phyloP scores from a whole-genome alignment of 2,329 filamentous ascomycete species.

The Trichoderma gracile region DNA sequence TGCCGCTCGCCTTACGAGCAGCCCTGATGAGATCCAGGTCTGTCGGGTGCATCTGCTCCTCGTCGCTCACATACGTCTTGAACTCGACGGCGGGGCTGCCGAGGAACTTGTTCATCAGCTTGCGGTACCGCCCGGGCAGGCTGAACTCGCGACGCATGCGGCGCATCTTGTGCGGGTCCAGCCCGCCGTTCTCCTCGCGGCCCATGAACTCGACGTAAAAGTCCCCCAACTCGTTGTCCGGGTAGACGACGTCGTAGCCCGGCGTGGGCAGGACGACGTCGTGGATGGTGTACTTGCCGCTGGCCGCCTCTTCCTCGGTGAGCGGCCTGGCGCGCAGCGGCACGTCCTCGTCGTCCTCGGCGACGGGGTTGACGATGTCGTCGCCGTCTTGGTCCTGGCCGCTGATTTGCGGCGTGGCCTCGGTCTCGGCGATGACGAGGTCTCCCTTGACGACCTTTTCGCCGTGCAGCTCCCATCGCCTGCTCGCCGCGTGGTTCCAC shows the following conservation, averaged over 20 bases:
- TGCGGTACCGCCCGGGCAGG: conserved; percentile 84
- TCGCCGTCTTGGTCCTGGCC: conserved; percentile 63
- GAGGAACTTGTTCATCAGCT: conserved; percentile 72
- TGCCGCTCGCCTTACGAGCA: not conserved
- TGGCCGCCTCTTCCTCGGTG: conserved; percentile 73
- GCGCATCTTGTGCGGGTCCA: conserved; percentile 86
- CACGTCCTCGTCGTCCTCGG: conserved; percentile 45
- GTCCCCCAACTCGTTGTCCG: conserved; percentile 75
- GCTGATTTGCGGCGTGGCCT: conserved; percentile 41
- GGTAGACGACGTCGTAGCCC: conserved; percentile 87
- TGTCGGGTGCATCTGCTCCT: conserved; percentile 85
- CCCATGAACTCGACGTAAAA: conserved; percentile 89
- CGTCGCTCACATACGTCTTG: conserved; percentile 66
- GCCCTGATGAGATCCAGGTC: conserved; percentile 71
- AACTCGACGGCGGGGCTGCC: conserved; percentile 67
- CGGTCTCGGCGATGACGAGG: conserved; percentile 63
- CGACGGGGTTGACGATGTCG: conserved; percentile 45
- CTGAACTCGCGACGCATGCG: conserved; percentile 84
- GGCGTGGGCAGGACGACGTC: conserved; percentile 92
- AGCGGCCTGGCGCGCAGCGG: conserved; percentile 67
- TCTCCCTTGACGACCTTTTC: conserved; percentile 78
- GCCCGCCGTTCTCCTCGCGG: conserved; percentile 69
- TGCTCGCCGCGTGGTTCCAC: conserved; percentile 84
- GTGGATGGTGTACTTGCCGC: conserved; percentile 75
- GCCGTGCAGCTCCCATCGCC: conserved; percentile 77